Percentiles rank a stretch among this genome's conserved stretches.
These are phyloP conservation scores for Spergularia azorica DNA, from an alignment of 179 eudicot genomes.

Conservation along the genomic window DNA sequence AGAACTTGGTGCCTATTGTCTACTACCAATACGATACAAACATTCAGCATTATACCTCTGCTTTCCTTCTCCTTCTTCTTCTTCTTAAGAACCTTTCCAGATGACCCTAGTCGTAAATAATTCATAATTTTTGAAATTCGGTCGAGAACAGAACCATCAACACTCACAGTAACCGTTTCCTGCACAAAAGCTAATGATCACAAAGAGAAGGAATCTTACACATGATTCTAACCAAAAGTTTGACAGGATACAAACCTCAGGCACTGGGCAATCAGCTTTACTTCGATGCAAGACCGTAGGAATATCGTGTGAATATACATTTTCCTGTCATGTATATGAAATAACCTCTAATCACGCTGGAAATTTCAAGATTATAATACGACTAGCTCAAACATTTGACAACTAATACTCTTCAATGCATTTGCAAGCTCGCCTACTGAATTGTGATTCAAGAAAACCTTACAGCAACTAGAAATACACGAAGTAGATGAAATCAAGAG, in stretches of 20 bases:
- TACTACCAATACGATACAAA: neutral
- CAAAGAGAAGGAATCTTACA: constrained; percentile 19
- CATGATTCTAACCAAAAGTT: constrained; percentile 6
- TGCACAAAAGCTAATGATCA: constrained; percentile 33
- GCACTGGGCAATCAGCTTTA: constrained; percentile 97
- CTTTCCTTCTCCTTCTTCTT: constrained; percentile 85
- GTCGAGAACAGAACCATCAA: constrained; percentile 96
- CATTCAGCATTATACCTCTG: constrained; percentile 53
- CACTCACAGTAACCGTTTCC: constrained; percentile 98
- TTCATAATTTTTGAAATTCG: constrained; percentile 97
- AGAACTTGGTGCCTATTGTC: neutral
- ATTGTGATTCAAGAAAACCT: neutral
- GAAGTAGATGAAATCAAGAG: neutral
- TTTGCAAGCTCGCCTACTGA: neutral
- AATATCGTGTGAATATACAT: constrained; percentile 86
- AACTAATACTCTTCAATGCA: neutral
- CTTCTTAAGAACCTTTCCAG: constrained; percentile 97
- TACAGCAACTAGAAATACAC: neutral
- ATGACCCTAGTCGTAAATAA: constrained; percentile 96
- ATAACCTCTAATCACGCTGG: neutral
- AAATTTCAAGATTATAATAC: neutral
- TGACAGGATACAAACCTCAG: constrained; percentile 61
- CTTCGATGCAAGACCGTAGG: constrained; percentile 96
- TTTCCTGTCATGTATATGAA: constrained; percentile 55
- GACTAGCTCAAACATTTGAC: neutral